Conservation (phyloP, 164 flowering plant species). For the Vitis amurensis region DNA sequence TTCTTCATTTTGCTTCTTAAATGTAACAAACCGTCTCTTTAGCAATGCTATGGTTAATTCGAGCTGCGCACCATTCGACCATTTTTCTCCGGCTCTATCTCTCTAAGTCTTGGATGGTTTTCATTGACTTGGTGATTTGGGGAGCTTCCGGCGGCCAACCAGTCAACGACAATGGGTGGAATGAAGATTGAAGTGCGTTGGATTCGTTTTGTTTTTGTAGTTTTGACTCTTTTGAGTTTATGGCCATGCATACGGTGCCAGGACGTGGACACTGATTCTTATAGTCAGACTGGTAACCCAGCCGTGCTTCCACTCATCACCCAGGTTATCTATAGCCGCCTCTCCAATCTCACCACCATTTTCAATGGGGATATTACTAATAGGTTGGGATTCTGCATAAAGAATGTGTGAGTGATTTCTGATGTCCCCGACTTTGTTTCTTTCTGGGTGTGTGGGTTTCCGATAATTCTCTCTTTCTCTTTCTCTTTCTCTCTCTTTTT, state of each 20-base stretch:
- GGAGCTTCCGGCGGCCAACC: slow-evolving; percentile 6
- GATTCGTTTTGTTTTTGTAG: slow-evolving; percentile 5
- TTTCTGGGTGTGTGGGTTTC: background rate
- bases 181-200: slow-evolving; percentile 16
- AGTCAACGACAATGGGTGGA: slow-evolving; percentile 24
- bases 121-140: background rate
- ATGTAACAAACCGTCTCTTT: no score
- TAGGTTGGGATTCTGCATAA: slow-evolving; percentile 55
- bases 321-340: slow-evolving; percentile 32
- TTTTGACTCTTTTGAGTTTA: slow-evolving; percentile 11
- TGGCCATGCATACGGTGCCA: slow-evolving; percentile 14
- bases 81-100: background rate
- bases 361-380: slow-evolving; percentile 34
- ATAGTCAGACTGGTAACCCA: slow-evolving; percentile 30
- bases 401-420: slow-evolving; percentile 47
- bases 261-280: slow-evolving; percentile 34
- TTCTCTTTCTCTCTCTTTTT: background rate
- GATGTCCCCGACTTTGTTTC: background rate
- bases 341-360: slow-evolving; percentile 40
- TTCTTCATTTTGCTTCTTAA: no score
- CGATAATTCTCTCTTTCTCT: background rate
- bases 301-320: slow-evolving; percentile 35
- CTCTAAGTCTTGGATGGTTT: slow-evolving; percentile 3
- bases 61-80: background rate
- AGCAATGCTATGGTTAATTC: slow-evolving; percentile 1